These are phyloP conservation scores for Brassica carinata DNA, from an alignment of 345 rosid species.

Conservation along the genomic window DNA sequence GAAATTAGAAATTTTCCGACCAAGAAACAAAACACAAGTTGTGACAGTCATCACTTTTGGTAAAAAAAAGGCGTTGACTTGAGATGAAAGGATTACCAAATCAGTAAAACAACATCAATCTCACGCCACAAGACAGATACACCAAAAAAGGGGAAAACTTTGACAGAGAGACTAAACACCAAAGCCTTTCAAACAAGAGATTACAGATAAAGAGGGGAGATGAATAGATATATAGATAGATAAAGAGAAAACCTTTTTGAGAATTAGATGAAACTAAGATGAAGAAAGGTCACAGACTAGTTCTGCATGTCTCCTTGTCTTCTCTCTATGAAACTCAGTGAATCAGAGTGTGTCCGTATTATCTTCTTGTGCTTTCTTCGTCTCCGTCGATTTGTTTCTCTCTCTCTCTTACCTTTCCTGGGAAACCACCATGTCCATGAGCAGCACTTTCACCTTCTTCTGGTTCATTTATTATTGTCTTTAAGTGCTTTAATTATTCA, in stretches of 20 bases:
- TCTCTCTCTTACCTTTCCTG: conserved; percentile 17
- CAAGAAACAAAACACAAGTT: conserved; percentile 7
- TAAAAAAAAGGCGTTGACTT: conserved; percentile 41
- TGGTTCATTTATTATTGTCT: conserved; percentile 27
- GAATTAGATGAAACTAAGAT: conserved; percentile 16
- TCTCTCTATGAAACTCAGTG: conserved; percentile 13
- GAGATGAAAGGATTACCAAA: background rate
- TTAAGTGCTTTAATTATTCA: conserved; percentile 33
- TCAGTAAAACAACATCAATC: conserved; percentile 36
- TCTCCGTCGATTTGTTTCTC: background rate
- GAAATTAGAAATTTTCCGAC: conserved; percentile 39
- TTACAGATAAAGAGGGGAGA: background rate
- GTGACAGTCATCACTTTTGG: conserved; percentile 24
- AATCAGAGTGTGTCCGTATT: conserved; percentile 29
- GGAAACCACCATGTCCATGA: conserved; percentile 39
- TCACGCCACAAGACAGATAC: conserved; percentile 32
- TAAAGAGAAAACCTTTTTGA: background rate
- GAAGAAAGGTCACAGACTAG: conserved; percentile 18
- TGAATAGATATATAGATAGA: background rate
- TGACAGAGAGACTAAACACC: background rate
- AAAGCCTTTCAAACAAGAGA: background rate
- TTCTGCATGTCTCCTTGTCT: conserved; percentile 30
- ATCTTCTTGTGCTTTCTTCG: conserved; percentile 1
- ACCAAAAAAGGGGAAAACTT: background rate
- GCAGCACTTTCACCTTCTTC: conserved; percentile 30